Percentiles rank a stretch among this genome's conserved stretches.
Conservation (phyloP, 2,329 filamentous ascomycete species). For the Penicillium brasilianum region DNA sequence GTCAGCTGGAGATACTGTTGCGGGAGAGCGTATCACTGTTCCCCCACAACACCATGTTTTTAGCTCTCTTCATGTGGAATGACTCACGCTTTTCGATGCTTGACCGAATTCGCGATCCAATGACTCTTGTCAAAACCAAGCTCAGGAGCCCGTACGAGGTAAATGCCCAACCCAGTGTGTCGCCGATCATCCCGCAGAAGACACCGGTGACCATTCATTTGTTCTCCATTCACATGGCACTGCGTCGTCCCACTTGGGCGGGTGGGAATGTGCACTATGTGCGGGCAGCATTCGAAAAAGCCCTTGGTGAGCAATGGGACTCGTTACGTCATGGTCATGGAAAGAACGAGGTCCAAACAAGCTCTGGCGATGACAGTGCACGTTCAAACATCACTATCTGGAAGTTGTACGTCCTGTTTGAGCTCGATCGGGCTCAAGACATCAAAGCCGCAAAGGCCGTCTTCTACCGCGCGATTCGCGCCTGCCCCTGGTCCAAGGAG, state of each 20-base stretch:
- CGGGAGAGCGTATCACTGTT: constrained; percentile 66
- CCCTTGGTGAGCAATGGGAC: constrained; percentile 44
- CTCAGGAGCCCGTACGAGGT: constrained; percentile 33
- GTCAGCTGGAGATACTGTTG: constrained; percentile 67
- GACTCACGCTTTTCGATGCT: constrained; percentile 74
- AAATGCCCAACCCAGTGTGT: constrained; percentile 5
- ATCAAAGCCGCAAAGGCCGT: constrained; percentile 54
- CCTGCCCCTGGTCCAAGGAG: constrained; percentile 68
- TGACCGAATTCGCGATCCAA: constrained; percentile 74
- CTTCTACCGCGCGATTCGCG: constrained; percentile 61
- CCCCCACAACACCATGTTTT: constrained; percentile 76
- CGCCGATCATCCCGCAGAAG: constrained; percentile 16
- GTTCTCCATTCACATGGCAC: constrained; percentile 62
- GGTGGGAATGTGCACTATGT: constrained; percentile 58
- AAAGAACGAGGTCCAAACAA: constrained; percentile 10
- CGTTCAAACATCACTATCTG: constrained; percentile 54
- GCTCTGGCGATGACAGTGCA: constrained; percentile 25
- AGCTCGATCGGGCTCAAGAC: constrained; percentile 46
- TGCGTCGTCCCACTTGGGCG: constrained; percentile 49
- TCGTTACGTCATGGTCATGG: constrained; percentile 10
- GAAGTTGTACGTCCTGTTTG: constrained; percentile 59
- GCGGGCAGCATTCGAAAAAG: constrained; percentile 61
- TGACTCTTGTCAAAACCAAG: constrained; percentile 39
- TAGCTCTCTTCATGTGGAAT: constrained; percentile 74
- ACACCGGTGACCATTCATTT: constrained; percentile 55